phyloP scores from a whole-genome alignment of 352 stramenopile genomes.

The Discostella stelligera region DNA sequence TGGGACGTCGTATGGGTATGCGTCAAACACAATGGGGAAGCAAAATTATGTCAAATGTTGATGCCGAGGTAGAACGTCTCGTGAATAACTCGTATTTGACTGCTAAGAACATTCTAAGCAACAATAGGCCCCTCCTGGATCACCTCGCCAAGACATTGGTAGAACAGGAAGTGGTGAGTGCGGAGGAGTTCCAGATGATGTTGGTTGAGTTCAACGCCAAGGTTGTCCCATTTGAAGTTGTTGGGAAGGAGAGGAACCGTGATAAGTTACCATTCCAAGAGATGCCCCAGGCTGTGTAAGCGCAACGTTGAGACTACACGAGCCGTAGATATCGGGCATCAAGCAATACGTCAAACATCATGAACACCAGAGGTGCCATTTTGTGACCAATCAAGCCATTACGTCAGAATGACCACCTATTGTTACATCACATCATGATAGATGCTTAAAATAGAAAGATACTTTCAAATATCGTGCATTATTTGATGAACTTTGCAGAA shows the following conservation, averaged over 20 bases:
- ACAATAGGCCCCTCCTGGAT: constrained; percentile 83
- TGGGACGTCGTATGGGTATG: constrained; percentile 63
- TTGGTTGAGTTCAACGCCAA: constrained; percentile 77
- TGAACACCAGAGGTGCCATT: constrained; percentile 18
- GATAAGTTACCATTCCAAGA: constrained; percentile 80
- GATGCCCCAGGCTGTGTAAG: constrained; percentile 44
- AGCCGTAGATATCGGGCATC: not conserved
- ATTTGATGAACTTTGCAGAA: no score
- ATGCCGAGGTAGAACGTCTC: constrained; percentile 83
- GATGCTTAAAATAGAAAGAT: not conserved
- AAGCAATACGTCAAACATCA: not conserved
- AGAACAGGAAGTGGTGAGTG: constrained; percentile 83
- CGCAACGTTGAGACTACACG: not conserved
- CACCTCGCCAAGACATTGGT: constrained; percentile 80
- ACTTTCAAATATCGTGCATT: no score
- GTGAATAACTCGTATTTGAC: constrained; percentile 86
- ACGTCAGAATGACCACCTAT: constrained; percentile 37
- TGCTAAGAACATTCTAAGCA: constrained; percentile 83
- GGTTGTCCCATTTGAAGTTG: constrained; percentile 71
- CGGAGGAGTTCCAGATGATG: constrained; percentile 84
- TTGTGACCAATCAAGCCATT: constrained; percentile 26
- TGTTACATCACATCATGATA: constrained; percentile 10
- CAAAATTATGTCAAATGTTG: constrained; percentile 70
- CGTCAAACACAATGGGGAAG: constrained; percentile 71
- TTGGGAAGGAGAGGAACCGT: constrained; percentile 74